Conservation (phyloP, 768 basidiomycete species). For the Lactarius hatsudake region DNA sequence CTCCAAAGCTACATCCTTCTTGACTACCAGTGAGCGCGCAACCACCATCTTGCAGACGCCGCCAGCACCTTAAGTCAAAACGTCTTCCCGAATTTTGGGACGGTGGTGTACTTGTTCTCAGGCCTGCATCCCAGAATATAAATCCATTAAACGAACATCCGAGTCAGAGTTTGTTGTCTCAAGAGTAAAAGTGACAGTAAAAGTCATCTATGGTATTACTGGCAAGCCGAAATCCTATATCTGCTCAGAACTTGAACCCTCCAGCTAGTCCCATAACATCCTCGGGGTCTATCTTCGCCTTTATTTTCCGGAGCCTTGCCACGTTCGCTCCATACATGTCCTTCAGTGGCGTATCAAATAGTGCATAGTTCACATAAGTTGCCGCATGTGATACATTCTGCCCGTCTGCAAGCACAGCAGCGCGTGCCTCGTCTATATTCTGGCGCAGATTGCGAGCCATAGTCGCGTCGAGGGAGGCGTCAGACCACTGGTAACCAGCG, state of each 20-base stretch:
- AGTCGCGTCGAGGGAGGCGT: constrained; percentile 37
- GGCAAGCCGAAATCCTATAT: neutral
- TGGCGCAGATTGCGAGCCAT: constrained; percentile 40
- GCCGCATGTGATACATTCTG: constrained; percentile 21
- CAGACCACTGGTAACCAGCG: neutral
- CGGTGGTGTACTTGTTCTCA: too few relatives aligned
- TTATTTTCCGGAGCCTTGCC: constrained; percentile 14
- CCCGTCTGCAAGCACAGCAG: constrained; percentile 26
- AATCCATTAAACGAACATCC: neutral
- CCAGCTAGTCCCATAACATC: constrained; percentile 29
- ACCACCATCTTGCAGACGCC: too few relatives aligned
- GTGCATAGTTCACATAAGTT: constrained; percentile 26
- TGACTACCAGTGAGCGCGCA: too few relatives aligned
- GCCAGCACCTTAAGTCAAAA: too few relatives aligned
- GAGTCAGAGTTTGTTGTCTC: neutral
- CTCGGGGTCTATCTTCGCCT: constrained; percentile 21
- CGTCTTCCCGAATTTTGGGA: too few relatives aligned
- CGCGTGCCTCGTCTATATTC: neutral
- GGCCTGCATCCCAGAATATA: too few relatives aligned
- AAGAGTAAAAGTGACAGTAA: neutral
- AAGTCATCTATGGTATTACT: neutral
- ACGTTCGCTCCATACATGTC: constrained; percentile 26
- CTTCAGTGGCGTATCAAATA: constrained; percentile 22
- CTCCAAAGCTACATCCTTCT: too few relatives aligned
- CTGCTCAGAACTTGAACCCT: constrained; percentile 25